These are phyloP conservation scores for Iris macrosiphon DNA, from an alignment of 106 monocot species.

Conservation along the genomic window DNA sequence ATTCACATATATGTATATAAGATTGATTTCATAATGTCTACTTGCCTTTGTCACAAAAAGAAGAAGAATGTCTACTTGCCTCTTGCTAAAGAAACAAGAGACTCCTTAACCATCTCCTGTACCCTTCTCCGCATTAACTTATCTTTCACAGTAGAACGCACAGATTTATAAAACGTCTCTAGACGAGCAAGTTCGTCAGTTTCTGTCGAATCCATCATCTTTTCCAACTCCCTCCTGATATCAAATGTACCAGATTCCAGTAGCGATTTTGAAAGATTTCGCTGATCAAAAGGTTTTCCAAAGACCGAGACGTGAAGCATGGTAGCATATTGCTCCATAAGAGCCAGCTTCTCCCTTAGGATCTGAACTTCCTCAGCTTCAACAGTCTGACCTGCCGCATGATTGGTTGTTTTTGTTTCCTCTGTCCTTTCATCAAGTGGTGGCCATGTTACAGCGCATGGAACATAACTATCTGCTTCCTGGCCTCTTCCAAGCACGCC, in stretches of 20 bases:
- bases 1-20: too few relatives aligned
- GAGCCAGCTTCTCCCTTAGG: constrained; percentile 25
- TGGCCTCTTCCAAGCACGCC: constrained; percentile 64
- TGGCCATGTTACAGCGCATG: constrained; percentile 52
- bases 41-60: too few relatives aligned
- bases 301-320: constrained; percentile 67
- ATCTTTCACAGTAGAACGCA: constrained; percentile 64
- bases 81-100: constrained; percentile 30
- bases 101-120: constrained; percentile 50
- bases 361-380: constrained; percentile 23
- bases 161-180: constrained; percentile 57
- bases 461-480: constrained; percentile 46
- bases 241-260: constrained; percentile 49
- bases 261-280: constrained; percentile 30
- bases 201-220: constrained; percentile 47
- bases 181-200: constrained; percentile 47
- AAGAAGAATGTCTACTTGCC: constrained; percentile 31
- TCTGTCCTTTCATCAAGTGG: constrained; percentile 13
- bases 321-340: constrained; percentile 61
- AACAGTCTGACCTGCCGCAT: constrained; percentile 12
- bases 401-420: background rate
- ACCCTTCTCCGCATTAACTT: constrained; percentile 60
- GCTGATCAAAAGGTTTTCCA: constrained; percentile 48
- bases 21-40: too few relatives aligned
- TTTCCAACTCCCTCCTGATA: constrained; percentile 58